A percentile compares a stretch with the other conserved stretches of the same genome.
phyloP scores from a whole-genome alignment of 257 asterid genomes.

The Solanum chilense region DNA sequence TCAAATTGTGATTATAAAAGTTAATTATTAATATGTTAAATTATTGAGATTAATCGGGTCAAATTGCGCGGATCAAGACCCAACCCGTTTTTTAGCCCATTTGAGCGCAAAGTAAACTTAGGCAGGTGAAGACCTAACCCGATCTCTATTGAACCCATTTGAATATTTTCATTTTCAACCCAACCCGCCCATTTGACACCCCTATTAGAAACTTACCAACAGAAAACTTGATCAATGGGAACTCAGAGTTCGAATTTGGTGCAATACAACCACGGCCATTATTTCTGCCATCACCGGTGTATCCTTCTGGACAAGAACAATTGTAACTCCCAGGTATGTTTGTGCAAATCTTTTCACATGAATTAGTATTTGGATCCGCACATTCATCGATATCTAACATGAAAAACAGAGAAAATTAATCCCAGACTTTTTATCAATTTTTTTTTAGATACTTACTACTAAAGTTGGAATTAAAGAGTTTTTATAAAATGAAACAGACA shows the following conservation, averaged over 20 bases:
- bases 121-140: no score
- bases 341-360: conserved; percentile 21
- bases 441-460: neutral
- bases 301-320: conserved; percentile 27
- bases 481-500: no score
- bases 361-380: neutral
- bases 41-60: no score
- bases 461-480: neutral
- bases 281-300: conserved; percentile 15
- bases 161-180: no score
- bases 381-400: conserved; percentile 22
- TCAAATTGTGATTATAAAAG: no score
- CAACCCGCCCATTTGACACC: no score
- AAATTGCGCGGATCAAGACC: no score
- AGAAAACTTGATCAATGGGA: conserved; percentile 16
- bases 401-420: neutral
- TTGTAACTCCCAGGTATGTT: conserved; percentile 14
- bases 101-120: no score
- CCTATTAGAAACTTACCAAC: conserved; percentile 6
- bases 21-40: no score
- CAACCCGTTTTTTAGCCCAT: no score
- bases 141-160: no score
- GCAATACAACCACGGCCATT: conserved; percentile 19
- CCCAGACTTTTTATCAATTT: neutral
- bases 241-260: conserved; percentile 2